A percentile compares a stretch with the other conserved stretches of the same genome.
These are phyloP conservation scores for Epichloe sp. DNA, from an alignment of 2,329 filamentous ascomycete genomes.

Conservation along the genomic window DNA sequence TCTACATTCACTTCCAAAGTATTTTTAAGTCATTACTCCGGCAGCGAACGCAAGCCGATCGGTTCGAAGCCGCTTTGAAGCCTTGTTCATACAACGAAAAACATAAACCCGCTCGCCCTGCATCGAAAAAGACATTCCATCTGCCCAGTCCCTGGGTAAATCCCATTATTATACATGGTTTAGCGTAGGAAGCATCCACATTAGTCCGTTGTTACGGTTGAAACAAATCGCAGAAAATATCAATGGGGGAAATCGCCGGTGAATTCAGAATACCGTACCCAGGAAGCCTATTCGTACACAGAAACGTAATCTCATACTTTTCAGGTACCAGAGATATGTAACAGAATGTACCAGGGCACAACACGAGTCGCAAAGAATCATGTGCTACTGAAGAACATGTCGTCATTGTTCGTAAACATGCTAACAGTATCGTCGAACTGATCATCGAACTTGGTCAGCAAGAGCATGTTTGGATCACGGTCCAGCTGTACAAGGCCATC, in stretches of 20 bases:
- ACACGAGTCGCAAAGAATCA: conserved; percentile 8
- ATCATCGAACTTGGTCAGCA: conserved; percentile 42
- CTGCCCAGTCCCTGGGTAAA: background rate
- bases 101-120: conserved; percentile 10
- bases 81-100: conserved; percentile 7
- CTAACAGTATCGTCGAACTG: conserved; percentile 34
- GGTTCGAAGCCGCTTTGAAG: background rate
- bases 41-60: conserved; percentile 1
- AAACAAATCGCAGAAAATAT: background rate
- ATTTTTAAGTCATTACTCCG: conserved; percentile 7
- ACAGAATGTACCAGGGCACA: background rate
- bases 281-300: conserved; percentile 6
- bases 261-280: background rate
- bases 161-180: conserved; percentile 1
- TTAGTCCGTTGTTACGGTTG: background rate
- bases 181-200: conserved; percentile 3
- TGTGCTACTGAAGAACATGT: conserved; percentile 36
- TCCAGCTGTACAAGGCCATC: conserved; percentile 30
- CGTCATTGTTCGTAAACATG: conserved; percentile 39
- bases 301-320: conserved; percentile 2
- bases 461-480: conserved; percentile 33
- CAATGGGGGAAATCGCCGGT: background rate
- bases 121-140: conserved; percentile 3
- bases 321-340: conserved; percentile 1
- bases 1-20: conserved; percentile 8